Conservation (phyloP, 306 rosid genomes). For the Lathyrus oleraceus region DNA sequence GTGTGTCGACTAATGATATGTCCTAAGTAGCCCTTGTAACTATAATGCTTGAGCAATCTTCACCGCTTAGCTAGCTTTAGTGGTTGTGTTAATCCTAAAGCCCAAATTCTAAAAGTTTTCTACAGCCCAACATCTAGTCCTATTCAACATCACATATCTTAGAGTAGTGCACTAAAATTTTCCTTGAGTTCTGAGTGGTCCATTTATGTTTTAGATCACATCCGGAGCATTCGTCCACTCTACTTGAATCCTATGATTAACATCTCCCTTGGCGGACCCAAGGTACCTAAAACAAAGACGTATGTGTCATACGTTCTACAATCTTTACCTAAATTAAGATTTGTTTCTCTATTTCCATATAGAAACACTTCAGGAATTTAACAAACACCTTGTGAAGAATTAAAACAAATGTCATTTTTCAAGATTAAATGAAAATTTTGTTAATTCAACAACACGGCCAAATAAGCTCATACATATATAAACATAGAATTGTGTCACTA, state of each 20-base stretch:
- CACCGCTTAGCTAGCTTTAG: background rate
- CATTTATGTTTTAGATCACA: background rate
- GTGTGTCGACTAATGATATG: background rate
- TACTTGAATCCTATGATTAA: background rate
- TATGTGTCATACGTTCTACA: background rate
- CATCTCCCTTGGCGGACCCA: background rate
- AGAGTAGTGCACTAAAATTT: background rate
- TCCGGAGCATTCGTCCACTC: background rate
- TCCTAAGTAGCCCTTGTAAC: background rate
- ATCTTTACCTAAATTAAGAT: background rate
- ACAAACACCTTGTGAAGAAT: background rate
- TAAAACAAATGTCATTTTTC: background rate
- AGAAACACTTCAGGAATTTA: background rate
- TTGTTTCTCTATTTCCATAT: constrained; percentile 6
- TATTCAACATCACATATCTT: background rate
- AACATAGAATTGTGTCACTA: background rate
- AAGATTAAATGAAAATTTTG: constrained; percentile 16
- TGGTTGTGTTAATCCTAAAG: background rate
- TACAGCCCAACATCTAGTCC: background rate
- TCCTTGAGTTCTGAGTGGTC: background rate
- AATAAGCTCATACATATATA: constrained; percentile 5
- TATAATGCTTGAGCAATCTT: constrained; percentile 1
- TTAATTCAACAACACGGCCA: background rate
- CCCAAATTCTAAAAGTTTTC: background rate
- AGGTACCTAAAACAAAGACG: background rate